Conservation (phyloP, 768 basidiomycete genomes). For the Phaeotremella fagi region DNA sequence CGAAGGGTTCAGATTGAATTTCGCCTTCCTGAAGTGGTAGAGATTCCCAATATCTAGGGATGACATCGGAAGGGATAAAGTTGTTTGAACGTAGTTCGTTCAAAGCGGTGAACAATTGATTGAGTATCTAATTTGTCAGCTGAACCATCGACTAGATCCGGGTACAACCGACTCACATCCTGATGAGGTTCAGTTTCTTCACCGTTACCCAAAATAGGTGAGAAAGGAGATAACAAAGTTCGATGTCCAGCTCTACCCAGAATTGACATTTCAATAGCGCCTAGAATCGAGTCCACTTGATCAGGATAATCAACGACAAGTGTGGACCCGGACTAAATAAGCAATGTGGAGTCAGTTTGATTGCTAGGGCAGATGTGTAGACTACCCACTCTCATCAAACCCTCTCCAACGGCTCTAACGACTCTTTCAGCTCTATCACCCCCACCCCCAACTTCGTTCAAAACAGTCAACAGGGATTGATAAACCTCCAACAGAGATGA, state of each 20-base stretch:
- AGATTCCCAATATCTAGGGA: conserved; percentile 46
- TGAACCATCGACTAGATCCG: too few relatives aligned
- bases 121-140: conserved; percentile 60
- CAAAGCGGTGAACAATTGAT: conserved; percentile 62
- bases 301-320: conserved; percentile 61
- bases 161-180: conserved; percentile 11
- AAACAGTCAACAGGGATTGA: conserved; percentile 74
- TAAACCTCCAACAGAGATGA: conserved; percentile 76
- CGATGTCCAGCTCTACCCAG: conserved; percentile 60
- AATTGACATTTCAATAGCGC: conserved; percentile 63
- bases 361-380: too few relatives aligned
- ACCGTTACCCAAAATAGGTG: conserved; percentile 7
- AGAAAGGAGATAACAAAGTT: conserved; percentile 63
- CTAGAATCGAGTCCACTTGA: conserved; percentile 65
- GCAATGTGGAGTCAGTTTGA: too few relatives aligned
- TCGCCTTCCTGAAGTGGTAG: conserved; percentile 3
- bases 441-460: conserved; percentile 50
- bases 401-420: conserved; percentile 42
- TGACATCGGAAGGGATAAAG: conserved; percentile 56
- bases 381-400: conserved; percentile 40
- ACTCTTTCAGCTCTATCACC: conserved; percentile 43
- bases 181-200: conserved; percentile 10
- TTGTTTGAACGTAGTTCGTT: conserved; percentile 59
- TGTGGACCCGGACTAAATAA: conserved; percentile 60
- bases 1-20: conserved; percentile 17